These are phyloP conservation scores for Lentinula detonsa DNA, from an alignment of 768 basidiomycete genomes.

Conservation along the genomic window DNA sequence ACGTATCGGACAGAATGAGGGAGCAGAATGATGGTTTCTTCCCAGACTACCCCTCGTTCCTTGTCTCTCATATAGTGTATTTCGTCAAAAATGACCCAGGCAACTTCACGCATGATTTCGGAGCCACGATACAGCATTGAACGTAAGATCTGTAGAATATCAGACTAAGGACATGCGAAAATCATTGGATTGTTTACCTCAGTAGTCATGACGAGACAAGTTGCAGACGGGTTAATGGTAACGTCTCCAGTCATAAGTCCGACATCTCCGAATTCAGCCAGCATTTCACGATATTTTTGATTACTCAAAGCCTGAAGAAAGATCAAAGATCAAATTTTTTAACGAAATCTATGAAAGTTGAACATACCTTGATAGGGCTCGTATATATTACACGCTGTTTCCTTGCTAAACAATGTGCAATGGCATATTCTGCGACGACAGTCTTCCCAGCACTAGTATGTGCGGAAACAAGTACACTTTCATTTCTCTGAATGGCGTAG, in stretches of 20 bases:
- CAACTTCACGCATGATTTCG: conserved; percentile 99
- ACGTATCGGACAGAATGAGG: conserved; percentile 96
- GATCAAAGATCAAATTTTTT: not conserved
- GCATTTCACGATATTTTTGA: conserved; percentile 98
- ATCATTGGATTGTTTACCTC: conserved; percentile 54
- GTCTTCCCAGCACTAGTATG: conserved; percentile 99
- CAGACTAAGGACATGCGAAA: not conserved
- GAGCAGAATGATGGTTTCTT: conserved; percentile 96
- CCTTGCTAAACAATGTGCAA: conserved; percentile 90
- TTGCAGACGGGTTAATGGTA: conserved; percentile 95
- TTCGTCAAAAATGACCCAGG: conserved; percentile 99
- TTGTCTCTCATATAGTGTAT: conserved; percentile 99
- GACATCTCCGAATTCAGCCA: conserved; percentile 95
- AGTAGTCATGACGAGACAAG: conserved; percentile 98
- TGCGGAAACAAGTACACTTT: conserved; percentile 95
- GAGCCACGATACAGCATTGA: conserved; percentile 99
- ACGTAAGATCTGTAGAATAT: conserved; percentile 71
- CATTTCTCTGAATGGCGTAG: conserved; percentile 92
- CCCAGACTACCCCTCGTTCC: conserved; percentile 99
- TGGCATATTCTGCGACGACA: conserved; percentile 98
- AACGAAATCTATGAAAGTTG: not conserved
- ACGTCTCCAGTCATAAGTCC: conserved; percentile 99
- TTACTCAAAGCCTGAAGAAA: conserved; percentile 84
- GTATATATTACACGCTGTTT: conserved; percentile 98
- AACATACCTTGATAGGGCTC: conserved; percentile 94